A percentile compares a stretch with the other conserved stretches of the same genome.
Evolutionary conservation across 2,329 filamentous ascomycete genomes (phyloP).

Genomic region (Calonectria ilicicola): DNA sequence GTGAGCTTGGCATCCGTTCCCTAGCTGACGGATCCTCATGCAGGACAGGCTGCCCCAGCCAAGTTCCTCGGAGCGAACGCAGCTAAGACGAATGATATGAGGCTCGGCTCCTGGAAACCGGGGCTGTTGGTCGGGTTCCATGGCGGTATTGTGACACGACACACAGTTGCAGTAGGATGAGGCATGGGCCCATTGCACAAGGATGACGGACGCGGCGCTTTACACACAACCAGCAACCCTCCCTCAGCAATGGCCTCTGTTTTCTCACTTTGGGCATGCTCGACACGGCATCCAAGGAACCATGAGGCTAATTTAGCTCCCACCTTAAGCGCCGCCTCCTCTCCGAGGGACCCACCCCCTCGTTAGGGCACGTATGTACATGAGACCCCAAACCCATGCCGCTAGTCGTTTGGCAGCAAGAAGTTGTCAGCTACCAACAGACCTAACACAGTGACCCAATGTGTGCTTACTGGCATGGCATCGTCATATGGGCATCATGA

Average conservation of each 20-base stretch:
- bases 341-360: background rate
- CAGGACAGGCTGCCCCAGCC: conserved; percentile 1
- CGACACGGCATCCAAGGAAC: background rate
- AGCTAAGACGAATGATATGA: conserved; percentile 13
- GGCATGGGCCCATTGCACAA: background rate
- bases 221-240: background rate
- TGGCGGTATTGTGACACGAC: conserved; percentile 9
- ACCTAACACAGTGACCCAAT: background rate
- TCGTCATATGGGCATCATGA: background rate
- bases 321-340: background rate
- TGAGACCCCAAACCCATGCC: background rate
- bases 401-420: background rate
- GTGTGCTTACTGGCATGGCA: background rate
- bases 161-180: background rate
- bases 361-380: background rate
- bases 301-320: background rate
- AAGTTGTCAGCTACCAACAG: background rate
- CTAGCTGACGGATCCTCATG: conserved; percentile 13
- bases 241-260: background rate
- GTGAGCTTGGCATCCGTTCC: background rate
- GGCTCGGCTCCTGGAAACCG: background rate
- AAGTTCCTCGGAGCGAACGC: background rate
- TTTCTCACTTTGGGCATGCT: background rate
- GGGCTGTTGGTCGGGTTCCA: conserved; percentile 5
- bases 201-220: background rate